Percentiles rank a stretch among this genome's conserved stretches.
Conservation (phyloP, 441 rosid species). For the Isatis lusitanica region DNA sequence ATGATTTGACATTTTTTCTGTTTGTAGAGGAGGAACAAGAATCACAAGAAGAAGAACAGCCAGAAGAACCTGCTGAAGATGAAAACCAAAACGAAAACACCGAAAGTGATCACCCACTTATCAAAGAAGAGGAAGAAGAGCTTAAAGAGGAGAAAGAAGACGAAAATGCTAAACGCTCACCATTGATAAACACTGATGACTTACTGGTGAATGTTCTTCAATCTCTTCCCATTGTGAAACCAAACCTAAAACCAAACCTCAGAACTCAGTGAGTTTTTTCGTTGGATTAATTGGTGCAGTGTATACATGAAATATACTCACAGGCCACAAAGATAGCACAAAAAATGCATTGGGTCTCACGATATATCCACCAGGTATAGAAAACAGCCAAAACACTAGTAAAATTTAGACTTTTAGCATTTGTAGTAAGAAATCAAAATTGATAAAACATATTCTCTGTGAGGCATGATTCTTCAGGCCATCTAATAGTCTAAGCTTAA, state of each 20-base stretch:
- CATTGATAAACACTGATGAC: conserved; percentile 56
- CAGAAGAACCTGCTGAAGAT: conserved; percentile 40
- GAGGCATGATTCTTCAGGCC: conserved; percentile 47
- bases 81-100: conserved; percentile 35
- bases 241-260: not conserved
- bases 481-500: conserved; percentile 41
- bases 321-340: conserved; percentile 69
- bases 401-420: too few relatives aligned
- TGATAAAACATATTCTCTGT: not conserved
- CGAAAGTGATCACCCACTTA: conserved; percentile 31
- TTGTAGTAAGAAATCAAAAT: not conserved
- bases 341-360: conserved; percentile 91
- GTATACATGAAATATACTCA: conserved; percentile 71
- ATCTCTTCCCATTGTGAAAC: not conserved
- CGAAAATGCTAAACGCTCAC: conserved; percentile 46
- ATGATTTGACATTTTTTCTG: not conserved
- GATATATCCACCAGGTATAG: conserved; percentile 65
- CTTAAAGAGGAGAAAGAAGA: conserved; percentile 33
- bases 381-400: too few relatives aligned
- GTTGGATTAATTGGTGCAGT: conserved; percentile 45
- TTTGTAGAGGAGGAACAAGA: conserved; percentile 23
- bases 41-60: conserved; percentile 27
- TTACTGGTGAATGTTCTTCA: conserved; percentile 46
- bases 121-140: conserved; percentile 37
- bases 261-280: not conserved